phyloP scores from a whole-genome alignment of 305 asterid genomes.

The Fraxinus sp. region DNA sequence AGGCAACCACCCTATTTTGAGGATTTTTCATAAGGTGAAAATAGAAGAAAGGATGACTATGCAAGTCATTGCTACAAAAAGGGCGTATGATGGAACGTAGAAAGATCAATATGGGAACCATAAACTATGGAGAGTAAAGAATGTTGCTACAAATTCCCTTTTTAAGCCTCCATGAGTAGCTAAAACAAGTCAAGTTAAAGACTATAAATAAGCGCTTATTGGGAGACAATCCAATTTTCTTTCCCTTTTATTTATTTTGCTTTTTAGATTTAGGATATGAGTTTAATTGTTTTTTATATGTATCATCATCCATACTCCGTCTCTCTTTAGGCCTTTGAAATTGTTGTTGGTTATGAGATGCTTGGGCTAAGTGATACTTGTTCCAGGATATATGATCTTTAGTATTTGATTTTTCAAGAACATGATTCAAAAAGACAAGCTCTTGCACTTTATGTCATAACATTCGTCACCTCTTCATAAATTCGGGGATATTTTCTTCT shows the following conservation, averaged over 20 bases:
- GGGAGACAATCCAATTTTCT: neutral
- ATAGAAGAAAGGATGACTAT: too few relatives aligned
- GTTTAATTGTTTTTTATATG: too few relatives aligned
- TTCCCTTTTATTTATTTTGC: neutral
- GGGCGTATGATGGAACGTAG: neutral
- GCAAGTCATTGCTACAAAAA: neutral
- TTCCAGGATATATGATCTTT: too few relatives aligned
- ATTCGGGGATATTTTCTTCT: too few relatives aligned
- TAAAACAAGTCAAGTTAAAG: neutral
- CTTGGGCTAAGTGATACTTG: too few relatives aligned
- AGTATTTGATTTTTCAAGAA: too few relatives aligned
- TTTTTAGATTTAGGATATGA: neutral
- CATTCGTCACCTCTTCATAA: too few relatives aligned
- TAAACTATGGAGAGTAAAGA: neutral
- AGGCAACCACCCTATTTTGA: neutral
- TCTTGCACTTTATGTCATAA: too few relatives aligned
- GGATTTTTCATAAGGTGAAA: neutral
- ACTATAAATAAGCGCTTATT: neutral
- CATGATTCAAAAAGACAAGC: too few relatives aligned
- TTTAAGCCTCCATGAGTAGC: neutral
- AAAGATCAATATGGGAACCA: neutral
- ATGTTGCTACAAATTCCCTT: neutral
- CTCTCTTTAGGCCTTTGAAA: too few relatives aligned
- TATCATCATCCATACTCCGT: neutral
- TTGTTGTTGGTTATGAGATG: too few relatives aligned